phyloP scores from a whole-genome alignment of 2,329 filamentous ascomycete genomes.

The Xylariales sp. region DNA sequence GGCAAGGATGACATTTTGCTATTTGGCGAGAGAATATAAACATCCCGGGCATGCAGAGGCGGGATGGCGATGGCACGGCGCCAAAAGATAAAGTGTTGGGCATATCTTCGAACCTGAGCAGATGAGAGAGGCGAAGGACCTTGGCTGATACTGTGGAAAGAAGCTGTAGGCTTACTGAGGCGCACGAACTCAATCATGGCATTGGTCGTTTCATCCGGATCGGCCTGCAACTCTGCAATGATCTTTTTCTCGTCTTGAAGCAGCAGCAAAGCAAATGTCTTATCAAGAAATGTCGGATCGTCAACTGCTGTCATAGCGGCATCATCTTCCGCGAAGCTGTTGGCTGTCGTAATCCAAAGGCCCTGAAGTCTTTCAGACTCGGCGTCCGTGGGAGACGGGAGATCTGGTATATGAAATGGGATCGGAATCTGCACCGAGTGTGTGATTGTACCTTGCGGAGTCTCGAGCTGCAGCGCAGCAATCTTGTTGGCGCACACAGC shows the following conservation, averaged over 20 bases:
- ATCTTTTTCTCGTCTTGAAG: conserved; percentile 76
- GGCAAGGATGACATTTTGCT: conserved; percentile 72
- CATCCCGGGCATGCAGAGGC: conserved; percentile 83
- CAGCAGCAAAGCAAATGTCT: conserved; percentile 81
- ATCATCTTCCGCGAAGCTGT: conserved; percentile 67
- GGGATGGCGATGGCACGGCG: conserved; percentile 86
- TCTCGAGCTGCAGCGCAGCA: conserved; percentile 74
- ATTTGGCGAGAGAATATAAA: conserved; percentile 88
- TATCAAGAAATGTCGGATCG: conserved; percentile 68
- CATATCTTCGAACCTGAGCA: conserved; percentile 78
- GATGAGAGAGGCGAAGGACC: conserved; percentile 70
- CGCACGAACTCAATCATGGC: conserved; percentile 79
- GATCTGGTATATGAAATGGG: conserved; percentile 66
- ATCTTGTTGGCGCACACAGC: conserved; percentile 82
- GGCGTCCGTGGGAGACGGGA: conserved; percentile 61
- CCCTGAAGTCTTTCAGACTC: conserved; percentile 67
- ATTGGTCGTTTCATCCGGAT: conserved; percentile 69
- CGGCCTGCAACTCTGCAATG: conserved; percentile 69
- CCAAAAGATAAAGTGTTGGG: conserved; percentile 94
- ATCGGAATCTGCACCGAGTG: conserved; percentile 62
- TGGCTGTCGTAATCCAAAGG: conserved; percentile 83
- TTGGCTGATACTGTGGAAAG: conserved; percentile 67
- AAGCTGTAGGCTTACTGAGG: conserved; percentile 64
- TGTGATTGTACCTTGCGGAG: conserved; percentile 51
- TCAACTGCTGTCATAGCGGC: conserved; percentile 39